These are phyloP conservation scores for Trichosanthes truncata DNA, from an alignment of 306 rosid species.

Conservation along the genomic window DNA sequence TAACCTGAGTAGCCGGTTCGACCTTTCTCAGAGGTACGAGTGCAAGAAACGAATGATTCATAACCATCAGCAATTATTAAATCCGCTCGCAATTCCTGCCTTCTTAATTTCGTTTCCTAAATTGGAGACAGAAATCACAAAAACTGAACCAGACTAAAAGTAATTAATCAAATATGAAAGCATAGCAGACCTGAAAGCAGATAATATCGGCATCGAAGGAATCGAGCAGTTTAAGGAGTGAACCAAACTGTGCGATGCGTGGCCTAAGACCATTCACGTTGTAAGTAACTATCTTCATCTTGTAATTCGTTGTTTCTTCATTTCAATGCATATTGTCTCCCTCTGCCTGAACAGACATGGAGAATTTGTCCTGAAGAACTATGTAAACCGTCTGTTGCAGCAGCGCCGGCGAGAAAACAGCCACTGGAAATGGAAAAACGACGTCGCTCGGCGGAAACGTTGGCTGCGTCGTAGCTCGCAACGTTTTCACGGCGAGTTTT, in stretches of 20 bases:
- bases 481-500: not conserved
- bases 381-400: not conserved
- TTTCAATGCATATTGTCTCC: not conserved
- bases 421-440: not conserved
- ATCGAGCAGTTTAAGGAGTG: conserved; percentile 66
- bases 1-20: conserved; percentile 79
- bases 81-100: conserved; percentile 71
- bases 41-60: conserved; percentile 82
- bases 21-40: conserved; percentile 56
- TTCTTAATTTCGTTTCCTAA: conserved; percentile 68
- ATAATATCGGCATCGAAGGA: conserved; percentile 80
- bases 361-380: not conserved
- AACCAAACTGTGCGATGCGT: conserved; percentile 78
- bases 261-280: conserved; percentile 83
- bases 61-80: conserved; percentile 68
- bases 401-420: not conserved
- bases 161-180: not conserved
- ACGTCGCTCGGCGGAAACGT: not conserved
- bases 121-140: not conserved
- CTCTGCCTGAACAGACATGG: not conserved
- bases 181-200: conserved; percentile 51
- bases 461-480: not conserved
- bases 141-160: not conserved
- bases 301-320: not conserved
- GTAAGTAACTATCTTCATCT: conserved; percentile 84